phyloP scores from a whole-genome alignment of 805 yeast species.

The Yamadazyma sp. region DNA sequence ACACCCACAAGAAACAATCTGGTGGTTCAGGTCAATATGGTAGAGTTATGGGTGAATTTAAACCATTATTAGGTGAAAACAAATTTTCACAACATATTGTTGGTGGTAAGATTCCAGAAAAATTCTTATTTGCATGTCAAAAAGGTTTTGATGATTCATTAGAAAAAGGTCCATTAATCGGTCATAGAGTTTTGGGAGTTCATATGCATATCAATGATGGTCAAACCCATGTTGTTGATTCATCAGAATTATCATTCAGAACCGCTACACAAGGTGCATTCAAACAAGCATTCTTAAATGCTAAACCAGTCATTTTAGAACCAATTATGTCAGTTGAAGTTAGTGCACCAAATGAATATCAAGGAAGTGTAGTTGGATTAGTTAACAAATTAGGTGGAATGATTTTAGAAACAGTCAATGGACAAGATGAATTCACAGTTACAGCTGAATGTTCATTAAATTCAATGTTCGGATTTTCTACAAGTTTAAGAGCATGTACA shows the following conservation, averaged over 20 bases:
- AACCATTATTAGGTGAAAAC: conserved; percentile 65
- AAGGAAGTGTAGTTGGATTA: conserved; percentile 86
- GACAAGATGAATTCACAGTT: conserved; percentile 89
- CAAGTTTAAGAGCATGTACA: conserved; percentile 90
- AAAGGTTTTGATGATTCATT: conserved; percentile 94
- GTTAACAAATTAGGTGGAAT: conserved; percentile 90
- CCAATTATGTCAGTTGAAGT: conserved; percentile 95
- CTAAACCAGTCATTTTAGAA: conserved; percentile 87
- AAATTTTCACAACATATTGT: conserved; percentile 82
- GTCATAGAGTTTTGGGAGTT: conserved; percentile 90
- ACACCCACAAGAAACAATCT: conserved; percentile 94
- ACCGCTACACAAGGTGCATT: conserved; percentile 91
- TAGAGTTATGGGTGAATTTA: conserved; percentile 83
- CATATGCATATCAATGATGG: conserved; percentile 95
- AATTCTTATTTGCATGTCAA: conserved; percentile 88
- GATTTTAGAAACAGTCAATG: conserved; percentile 91
- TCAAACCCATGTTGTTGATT: conserved; percentile 95
- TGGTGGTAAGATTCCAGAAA: conserved; percentile 96
- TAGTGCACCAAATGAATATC: conserved; percentile 95
- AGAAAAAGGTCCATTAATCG: conserved; percentile 95
- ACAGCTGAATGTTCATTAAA: conserved; percentile 95
- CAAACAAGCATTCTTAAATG: conserved; percentile 80
- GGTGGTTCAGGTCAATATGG: conserved; percentile 99
- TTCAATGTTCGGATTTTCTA: conserved; percentile 94
- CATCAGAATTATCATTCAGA: conserved; percentile 92